Conservation (phyloP, 2,329 filamentous ascomycete genomes). For the Penicillium thymicola region DNA sequence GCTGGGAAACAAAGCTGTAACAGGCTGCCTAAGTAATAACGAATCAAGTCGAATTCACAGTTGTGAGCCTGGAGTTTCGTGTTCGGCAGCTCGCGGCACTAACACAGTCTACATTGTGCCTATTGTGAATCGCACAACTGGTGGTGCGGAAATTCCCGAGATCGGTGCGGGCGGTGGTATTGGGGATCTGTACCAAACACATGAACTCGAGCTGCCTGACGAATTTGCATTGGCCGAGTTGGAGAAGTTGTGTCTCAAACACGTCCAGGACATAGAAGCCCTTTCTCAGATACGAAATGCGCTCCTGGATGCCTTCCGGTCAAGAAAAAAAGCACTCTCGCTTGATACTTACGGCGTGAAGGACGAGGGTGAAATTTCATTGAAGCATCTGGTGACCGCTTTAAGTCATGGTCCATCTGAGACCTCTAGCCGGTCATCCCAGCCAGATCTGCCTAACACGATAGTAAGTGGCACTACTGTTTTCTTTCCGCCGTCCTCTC, state of each 20-base stretch:
- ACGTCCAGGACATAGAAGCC: constrained; percentile 29
- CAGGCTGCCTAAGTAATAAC: constrained; percentile 69
- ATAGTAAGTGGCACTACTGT: constrained; percentile 32
- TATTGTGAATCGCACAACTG: constrained; percentile 60
- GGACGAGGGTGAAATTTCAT: constrained; percentile 36
- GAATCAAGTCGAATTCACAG: constrained; percentile 70
- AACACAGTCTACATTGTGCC: constrained; percentile 73
- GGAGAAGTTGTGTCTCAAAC: constrained; percentile 49
- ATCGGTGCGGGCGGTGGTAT: constrained; percentile 75
- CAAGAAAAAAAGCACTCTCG: constrained; percentile 34
- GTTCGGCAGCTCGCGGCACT: constrained; percentile 41
- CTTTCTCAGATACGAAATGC: constrained; percentile 30
- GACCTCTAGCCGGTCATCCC: neutral
- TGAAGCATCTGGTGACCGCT: constrained; percentile 35
- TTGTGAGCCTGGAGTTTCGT: constrained; percentile 67
- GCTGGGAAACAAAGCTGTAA: constrained; percentile 66
- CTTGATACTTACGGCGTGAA: constrained; percentile 40
- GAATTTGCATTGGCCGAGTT: constrained; percentile 51
- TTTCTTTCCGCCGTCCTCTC: neutral
- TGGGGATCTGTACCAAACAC: constrained; percentile 66
- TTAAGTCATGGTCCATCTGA: constrained; percentile 25
- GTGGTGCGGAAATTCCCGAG: constrained; percentile 66
- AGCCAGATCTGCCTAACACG: constrained; percentile 24
- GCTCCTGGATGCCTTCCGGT: constrained; percentile 32
- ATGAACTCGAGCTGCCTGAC: constrained; percentile 62